These are phyloP conservation scores for Apophysomyces trapeziformis DNA, from an alignment of 371 early-diverging fungal genomes.

Conservation along the genomic window DNA sequence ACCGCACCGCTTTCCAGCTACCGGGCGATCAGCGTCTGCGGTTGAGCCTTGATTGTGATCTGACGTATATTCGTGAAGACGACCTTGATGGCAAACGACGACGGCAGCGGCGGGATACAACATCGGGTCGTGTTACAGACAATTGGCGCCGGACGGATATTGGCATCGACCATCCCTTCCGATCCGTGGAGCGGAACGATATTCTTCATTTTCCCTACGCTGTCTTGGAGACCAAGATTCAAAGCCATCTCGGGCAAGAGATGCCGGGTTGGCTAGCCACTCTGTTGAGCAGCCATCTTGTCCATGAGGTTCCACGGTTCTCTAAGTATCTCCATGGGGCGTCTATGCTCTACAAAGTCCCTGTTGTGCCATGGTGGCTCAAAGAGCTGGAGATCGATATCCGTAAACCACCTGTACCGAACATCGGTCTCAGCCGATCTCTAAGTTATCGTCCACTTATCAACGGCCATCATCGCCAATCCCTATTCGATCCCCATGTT, in stretches of 20 bases:
- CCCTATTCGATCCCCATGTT: conserved; percentile 14
- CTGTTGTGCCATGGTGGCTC: conserved; percentile 95
- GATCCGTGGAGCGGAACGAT: conserved; percentile 78
- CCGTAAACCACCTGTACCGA: conserved; percentile 61
- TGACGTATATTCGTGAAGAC: conserved; percentile 98
- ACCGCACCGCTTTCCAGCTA: conserved; percentile 98
- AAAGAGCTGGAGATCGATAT: conserved; percentile 93
- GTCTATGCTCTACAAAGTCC: conserved; percentile 83
- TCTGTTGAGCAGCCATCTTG: conserved; percentile 85
- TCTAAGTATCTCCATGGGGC: conserved; percentile 99
- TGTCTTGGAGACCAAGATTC: conserved; percentile 96
- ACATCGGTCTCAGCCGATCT: conserved; percentile 54
- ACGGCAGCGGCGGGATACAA: conserved; percentile 47
- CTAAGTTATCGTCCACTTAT: conserved; percentile 49
- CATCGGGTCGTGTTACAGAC: conserved; percentile 56
- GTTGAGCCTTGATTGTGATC: conserved; percentile 96
- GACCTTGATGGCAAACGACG: conserved; percentile 59
- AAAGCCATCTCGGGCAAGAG: conserved; percentile 87
- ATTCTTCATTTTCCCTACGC: conserved; percentile 96
- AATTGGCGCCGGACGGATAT: conserved; percentile 95
- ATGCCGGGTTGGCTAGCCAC: conserved; percentile 93
- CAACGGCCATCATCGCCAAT: conserved; percentile 44
- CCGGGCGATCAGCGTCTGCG: conserved; percentile 98
- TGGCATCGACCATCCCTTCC: conserved; percentile 92
- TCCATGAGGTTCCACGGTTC: conserved; percentile 97